Evolutionary conservation across 441 rosid species (phyloP), one percentile per base, ranked within the genome.

Genomic region (Hura crepitans): DNA sequence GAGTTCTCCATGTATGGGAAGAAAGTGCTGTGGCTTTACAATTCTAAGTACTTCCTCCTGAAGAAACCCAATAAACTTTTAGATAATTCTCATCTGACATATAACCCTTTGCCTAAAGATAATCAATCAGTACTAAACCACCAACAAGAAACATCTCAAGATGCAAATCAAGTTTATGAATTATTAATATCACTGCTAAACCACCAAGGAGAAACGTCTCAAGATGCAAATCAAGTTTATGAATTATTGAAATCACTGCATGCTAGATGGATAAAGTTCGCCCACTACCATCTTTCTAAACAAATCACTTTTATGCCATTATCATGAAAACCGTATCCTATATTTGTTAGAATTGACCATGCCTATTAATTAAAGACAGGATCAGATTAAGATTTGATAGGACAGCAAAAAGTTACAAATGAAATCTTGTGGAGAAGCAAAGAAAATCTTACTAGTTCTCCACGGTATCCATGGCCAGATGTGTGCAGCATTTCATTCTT

Each of bases 391-490:
- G 42, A 37, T 67, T 50, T 45, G 11, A 55, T 22, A 53, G 12
- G 62, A 62, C 53, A 43, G 30, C 22, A 53, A 47, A 20, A 42
- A 25, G 11, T 15, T 62, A 28, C 22, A 74, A 30, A 51, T 37
- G 25, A 61, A 67, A 75, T 43, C 39, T 31, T 30, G 23, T 49
- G 33, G 66, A 74, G 71, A 58, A 76, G 75, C 10, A 22, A 37
- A 22, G 68, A 58, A 72, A 13, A 43, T 62, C 81, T 80, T 79
- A 94, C 98, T 79, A 94, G 84, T 72, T 94, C 98, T 70, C 96
- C 98, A 68, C 97, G 97, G 83, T 91, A 91, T 72, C 83, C 98
- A 79, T 94, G 98, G 45, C 98, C 98, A 75, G 98, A 91, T 76
- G 97, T 89, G 81, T 94, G 98, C 71, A 94, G 85, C 82, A 85